Evolutionary conservation across 768 basidiomycete genomes (phyloP), one percentile per base, ranked within the genome.

Genomic region (Phylloporus sp.): DNA sequence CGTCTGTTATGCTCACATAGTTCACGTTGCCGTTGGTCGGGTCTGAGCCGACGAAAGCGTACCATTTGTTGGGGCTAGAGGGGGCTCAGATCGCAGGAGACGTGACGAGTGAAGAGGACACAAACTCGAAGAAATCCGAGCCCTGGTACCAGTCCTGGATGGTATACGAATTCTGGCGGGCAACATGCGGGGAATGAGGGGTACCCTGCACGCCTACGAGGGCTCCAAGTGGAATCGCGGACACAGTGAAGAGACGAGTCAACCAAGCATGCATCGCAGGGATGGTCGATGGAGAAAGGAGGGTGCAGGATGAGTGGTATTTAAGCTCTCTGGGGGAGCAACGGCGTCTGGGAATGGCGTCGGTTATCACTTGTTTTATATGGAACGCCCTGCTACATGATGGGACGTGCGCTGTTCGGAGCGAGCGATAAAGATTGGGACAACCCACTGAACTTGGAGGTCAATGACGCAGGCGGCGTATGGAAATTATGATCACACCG

Each of bases 1-100:
- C 87, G 13, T 81, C 70, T 1, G 64, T 57, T 56, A 68, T 59
- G 43, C 59, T 68, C 54, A 82, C 69, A 62, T 80, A 91, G 50
- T 80, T 76, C 49, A 92, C 90, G 29, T 69, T 70, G 12, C 88
- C 89, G 55, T 80, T 68, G 1, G 89, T 91, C 2, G 89, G 89
- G 65, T 91, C 89, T 7, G 63, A 2, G 5, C 55, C 70, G 15
- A 72, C 71, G 66, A 77, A 86, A 70, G 85, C 91, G 26, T 79
- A 69, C 83, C 84, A 90, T 15, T 76, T 61, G 42, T 86, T 88
- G 55, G 32, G 53, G 24, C n/a, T n/a, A n/a, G n/a, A n/a, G 38
- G 46, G 34, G 40, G 39, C 5, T 51, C 49, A 27, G 53, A n/a
- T 24, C 11, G 12, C 24, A 31, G 16, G 44, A 43, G 46, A 38